These are phyloP conservation scores for Nothomitra cinnamomea DNA, from an alignment of 2,329 filamentous ascomycete genomes.

Conservation along the genomic window DNA sequence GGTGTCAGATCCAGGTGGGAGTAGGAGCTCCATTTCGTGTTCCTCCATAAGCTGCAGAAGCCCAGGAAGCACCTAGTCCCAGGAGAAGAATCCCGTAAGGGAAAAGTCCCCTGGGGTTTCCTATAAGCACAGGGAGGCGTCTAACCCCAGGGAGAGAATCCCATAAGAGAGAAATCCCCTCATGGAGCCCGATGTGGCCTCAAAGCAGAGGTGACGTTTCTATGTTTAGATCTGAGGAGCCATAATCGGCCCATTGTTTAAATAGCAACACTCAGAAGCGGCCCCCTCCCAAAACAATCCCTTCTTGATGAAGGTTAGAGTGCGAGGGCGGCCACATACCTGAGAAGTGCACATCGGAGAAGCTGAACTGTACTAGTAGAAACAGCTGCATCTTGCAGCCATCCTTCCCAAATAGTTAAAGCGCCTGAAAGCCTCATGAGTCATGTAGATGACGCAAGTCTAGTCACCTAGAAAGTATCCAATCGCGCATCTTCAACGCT, in stretches of 20 bases:
- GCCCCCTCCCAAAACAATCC: neutral
- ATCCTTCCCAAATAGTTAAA: neutral
- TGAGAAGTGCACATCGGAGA: neutral
- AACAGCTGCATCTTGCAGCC: neutral
- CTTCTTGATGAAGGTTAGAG: neutral
- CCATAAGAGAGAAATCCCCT: neutral
- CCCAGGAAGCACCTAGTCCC: neutral
- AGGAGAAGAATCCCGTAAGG: neutral
- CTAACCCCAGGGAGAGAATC: neutral
- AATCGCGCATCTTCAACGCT: neutral
- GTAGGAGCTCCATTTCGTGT: neutral
- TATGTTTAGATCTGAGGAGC: neutral
- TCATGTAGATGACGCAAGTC: neutral
- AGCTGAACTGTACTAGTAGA: neutral
- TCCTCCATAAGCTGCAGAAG: neutral
- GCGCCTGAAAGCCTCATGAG: neutral
- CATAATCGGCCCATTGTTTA: neutral
- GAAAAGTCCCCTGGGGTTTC: neutral
- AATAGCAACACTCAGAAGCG: too few relatives aligned
- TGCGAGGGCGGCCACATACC: neutral
- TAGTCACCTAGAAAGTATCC: neutral
- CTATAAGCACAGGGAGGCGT: neutral
- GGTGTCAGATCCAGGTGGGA: neutral
- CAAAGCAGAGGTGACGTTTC: neutral
- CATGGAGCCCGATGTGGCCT: neutral